phyloP scores from a whole-genome alignment of 1,284 basidiomycete species.

The Rhizoctonia solani region DNA sequence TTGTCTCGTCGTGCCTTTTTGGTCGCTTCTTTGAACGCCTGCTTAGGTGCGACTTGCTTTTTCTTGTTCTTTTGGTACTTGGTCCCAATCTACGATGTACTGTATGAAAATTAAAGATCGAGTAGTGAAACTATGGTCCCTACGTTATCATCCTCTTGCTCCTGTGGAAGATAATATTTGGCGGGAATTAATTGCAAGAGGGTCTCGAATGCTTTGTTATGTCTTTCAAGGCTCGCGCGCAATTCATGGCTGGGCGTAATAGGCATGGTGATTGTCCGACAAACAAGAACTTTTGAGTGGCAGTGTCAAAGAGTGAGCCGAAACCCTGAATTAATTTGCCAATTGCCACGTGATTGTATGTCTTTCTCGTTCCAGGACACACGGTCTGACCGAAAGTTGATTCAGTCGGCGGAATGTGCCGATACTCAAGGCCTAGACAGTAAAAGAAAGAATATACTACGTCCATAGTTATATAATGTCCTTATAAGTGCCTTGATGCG shows the following conservation, averaged over 20 bases:
- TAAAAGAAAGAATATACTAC: no score
- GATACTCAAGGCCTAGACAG: no score
- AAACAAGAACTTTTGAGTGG: constrained; percentile 29
- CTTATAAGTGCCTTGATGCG: no score
- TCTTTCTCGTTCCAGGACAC: no score
- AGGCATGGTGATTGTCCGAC: constrained; percentile 17
- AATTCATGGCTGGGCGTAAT: constrained; percentile 56
- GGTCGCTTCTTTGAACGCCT: constrained; percentile 83
- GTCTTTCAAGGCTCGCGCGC: constrained; percentile 70
- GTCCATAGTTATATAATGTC: no score
- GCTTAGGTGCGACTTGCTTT: constrained; percentile 77
- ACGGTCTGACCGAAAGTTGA: no score
- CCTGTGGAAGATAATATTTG: constrained; percentile 79
- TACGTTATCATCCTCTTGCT: constrained; percentile 62
- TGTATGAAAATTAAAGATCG: constrained; percentile 41
- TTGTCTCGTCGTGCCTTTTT: constrained; percentile 85
- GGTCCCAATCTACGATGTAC: constrained; percentile 52
- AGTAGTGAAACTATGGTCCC: constrained; percentile 39
- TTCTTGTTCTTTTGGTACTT: constrained; percentile 92
- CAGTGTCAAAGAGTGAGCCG: not conserved
- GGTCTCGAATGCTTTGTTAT: constrained; percentile 82
- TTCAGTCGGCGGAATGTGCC: no score
- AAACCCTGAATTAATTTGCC: not conserved
- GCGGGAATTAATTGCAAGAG: constrained; percentile 83
- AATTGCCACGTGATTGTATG: constrained; percentile 13